Evolutionary conservation across 192 early-diverging fungal species (phyloP).

Genomic region (Backusella australiensis): DNA sequence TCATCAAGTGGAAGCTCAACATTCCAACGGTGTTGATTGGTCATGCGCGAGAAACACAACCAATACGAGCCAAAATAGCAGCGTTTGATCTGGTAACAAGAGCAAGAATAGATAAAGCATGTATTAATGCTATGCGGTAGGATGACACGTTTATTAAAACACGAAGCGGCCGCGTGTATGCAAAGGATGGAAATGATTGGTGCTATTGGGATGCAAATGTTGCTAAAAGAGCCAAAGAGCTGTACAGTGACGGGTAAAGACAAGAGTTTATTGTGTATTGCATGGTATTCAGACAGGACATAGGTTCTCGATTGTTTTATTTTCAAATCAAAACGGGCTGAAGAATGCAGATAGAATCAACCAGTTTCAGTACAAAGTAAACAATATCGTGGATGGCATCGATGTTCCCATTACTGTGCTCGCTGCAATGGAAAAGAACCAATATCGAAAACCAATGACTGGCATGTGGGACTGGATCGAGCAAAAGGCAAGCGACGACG

Average conservation of each 20-base stretch:
- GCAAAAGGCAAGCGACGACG: slow-evolving; percentile 35
- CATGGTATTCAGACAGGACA: not conserved
- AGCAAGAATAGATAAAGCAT: not conserved
- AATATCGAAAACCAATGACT: slow-evolving; percentile 70
- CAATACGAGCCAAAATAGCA: slow-evolving; percentile 46
- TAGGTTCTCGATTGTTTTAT: slow-evolving; percentile 66
- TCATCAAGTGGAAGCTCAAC: not conserved
- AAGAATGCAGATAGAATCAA: slow-evolving; percentile 40
- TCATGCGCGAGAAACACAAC: not conserved
- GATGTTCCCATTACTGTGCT: slow-evolving; percentile 67
- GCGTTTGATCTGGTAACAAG: slow-evolving; percentile 63
- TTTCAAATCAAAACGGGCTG: slow-evolving; percentile 75
- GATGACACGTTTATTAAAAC: slow-evolving; percentile 76
- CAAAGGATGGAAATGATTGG: slow-evolving; percentile 83
- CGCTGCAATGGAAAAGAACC: slow-evolving; percentile 67
- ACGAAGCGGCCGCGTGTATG: slow-evolving; percentile 56
- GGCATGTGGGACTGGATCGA: slow-evolving; percentile 67
- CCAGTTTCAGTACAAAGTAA: slow-evolving; percentile 49
- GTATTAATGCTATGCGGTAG: slow-evolving; percentile 10
- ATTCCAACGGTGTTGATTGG: slow-evolving; percentile 2
- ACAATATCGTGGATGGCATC: slow-evolving; percentile 35
- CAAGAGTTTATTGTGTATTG: slow-evolving; percentile 27
- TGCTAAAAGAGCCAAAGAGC: slow-evolving; percentile 52
- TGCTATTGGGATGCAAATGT: slow-evolving; percentile 59
- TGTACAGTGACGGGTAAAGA: slow-evolving; percentile 62